Evolutionary conservation across 2,329 filamentous ascomycete genomes (phyloP).

Genomic region (Ophiostoma piceae): DNA sequence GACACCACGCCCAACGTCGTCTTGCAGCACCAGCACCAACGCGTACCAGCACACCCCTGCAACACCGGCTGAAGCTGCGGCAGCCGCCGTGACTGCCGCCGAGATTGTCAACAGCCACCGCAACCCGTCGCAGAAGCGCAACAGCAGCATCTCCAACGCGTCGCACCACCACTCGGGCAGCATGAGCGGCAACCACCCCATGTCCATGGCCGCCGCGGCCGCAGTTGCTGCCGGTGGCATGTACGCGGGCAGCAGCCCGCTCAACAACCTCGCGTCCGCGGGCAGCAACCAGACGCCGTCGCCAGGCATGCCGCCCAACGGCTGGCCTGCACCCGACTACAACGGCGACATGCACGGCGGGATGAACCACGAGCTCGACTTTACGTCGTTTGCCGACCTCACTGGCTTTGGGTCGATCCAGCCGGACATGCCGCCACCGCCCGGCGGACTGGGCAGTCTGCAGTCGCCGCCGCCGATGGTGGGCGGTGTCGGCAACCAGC

Average conservation of each 20-base stretch:
- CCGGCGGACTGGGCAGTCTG: slow-evolving; percentile 27
- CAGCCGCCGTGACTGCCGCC: slow-evolving; percentile 25
- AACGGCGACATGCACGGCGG: background rate
- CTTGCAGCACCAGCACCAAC: slow-evolving; percentile 19
- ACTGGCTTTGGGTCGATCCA: slow-evolving; percentile 40
- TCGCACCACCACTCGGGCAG: background rate
- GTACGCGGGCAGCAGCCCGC: slow-evolving; percentile 16
- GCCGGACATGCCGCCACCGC: slow-evolving; percentile 25
- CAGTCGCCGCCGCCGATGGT: slow-evolving; percentile 34
- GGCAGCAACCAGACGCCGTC: slow-evolving; percentile 34
- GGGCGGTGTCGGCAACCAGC: slow-evolving; percentile 61
- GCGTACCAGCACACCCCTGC: slow-evolving; percentile 26
- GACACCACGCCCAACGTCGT: slow-evolving; percentile 25
- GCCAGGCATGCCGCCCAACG: slow-evolving; percentile 41
- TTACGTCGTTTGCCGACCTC: slow-evolving; percentile 42
- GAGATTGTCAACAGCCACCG: slow-evolving; percentile 29
- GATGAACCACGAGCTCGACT: slow-evolving; percentile 23
- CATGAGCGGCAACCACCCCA: background rate
- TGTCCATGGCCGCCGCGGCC: background rate
- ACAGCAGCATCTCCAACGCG: slow-evolving; percentile 5
- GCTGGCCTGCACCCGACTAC: slow-evolving; percentile 36
- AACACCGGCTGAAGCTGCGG: slow-evolving; percentile 26
- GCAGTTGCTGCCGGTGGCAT: background rate
- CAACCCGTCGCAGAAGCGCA: slow-evolving; percentile 8
- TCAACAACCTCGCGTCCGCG: background rate